Conservation (phyloP, 495 filamentous ascomycete species). For the Neurospora intermedia region DNA sequence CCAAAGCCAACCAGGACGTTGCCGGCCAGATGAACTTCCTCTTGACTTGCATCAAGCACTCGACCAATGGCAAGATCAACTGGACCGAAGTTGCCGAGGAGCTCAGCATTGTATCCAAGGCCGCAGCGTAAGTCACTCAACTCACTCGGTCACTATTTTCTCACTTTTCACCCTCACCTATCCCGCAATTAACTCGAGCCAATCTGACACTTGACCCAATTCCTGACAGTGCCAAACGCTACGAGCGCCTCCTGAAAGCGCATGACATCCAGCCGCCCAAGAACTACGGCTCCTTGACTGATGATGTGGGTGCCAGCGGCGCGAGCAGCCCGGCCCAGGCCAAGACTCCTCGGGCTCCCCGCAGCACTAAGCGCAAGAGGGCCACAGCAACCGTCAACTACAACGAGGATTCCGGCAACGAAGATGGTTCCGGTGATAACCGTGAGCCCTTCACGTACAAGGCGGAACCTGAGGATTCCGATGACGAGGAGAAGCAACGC, state of each 20-base stretch:
- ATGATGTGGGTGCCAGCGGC: neutral
- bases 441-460: neutral
- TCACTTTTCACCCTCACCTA: neutral
- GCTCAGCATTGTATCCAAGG: constrained; percentile 49
- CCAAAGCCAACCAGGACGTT: constrained; percentile 31
- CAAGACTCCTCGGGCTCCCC: neutral
- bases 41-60: constrained; percentile 50
- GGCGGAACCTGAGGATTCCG: neutral
- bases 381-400: neutral
- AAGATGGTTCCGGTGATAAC: neutral
- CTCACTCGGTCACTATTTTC: neutral
- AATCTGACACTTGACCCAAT: neutral
- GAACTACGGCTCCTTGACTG: neutral
- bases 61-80: constrained; percentile 47
- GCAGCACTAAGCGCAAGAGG: neutral
- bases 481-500: neutral
- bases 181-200: neutral
- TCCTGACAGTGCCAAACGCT: constrained; percentile 36
- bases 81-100: constrained; percentile 53
- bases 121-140: constrained; percentile 53
- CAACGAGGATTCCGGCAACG: neutral
- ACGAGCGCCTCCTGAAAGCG: constrained; percentile 51
- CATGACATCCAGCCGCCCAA: constrained; percentile 31
- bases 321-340: neutral
- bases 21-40: constrained; percentile 49